Conservation (phyloP, 108 stramenopile genomes). For the Epithemia pelagica region DNA sequence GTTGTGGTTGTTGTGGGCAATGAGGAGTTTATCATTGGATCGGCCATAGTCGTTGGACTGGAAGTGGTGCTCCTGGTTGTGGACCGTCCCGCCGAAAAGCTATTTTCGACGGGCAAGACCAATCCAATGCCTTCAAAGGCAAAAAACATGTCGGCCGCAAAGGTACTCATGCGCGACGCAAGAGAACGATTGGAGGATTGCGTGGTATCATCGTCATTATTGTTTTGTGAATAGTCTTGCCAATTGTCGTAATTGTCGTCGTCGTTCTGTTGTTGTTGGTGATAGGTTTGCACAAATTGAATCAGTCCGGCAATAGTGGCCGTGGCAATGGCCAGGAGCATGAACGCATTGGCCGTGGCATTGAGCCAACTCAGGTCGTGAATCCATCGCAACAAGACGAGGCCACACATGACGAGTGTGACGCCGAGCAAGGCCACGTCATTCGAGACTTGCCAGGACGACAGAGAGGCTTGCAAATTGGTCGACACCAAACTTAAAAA, state of each 20-base stretch:
- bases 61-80: not conserved
- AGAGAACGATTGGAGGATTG: not conserved
- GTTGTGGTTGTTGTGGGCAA: not conserved
- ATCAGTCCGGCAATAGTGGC: slow-evolving; percentile 14
- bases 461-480: slow-evolving; percentile 20
- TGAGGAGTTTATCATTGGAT: too few relatives aligned
- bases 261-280: not conserved
- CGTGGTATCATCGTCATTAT: not conserved
- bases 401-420: slow-evolving; percentile 3
- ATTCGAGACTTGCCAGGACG: not conserved
- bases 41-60: not conserved
- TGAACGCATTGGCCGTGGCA: slow-evolving; percentile 25
- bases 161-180: slow-evolving; percentile 14
- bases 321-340: slow-evolving; percentile 25
- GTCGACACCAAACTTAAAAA: slow-evolving; percentile 30
- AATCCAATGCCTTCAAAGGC: slow-evolving; percentile 42
- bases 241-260: not conserved
- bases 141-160: slow-evolving; percentile 30
- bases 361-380: slow-evolving; percentile 25
- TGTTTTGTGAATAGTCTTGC: not conserved
- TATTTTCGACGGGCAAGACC: slow-evolving; percentile 35
- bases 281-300: not conserved
- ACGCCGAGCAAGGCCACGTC: slow-evolving; percentile 6
- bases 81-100: slow-evolving; percentile 4
- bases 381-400: slow-evolving; percentile 17